These are phyloP conservation scores for Akebia trifoliata DNA, from an alignment of 164 flowering plant genomes.

Conservation along the genomic window DNA sequence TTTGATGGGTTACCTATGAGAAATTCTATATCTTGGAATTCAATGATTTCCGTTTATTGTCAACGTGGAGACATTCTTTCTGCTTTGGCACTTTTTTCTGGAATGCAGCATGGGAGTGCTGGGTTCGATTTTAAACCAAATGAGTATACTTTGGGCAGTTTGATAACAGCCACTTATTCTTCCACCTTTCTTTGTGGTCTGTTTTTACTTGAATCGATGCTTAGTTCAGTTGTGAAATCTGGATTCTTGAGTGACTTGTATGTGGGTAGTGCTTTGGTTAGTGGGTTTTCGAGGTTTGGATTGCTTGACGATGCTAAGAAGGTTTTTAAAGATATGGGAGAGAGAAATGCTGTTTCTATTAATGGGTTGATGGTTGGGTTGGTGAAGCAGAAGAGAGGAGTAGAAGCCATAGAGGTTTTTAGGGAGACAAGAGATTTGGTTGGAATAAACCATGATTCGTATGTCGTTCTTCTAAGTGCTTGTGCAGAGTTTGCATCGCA, in stretches of 20 bases:
- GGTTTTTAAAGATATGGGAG: constrained; percentile 55
- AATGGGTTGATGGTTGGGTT: constrained; percentile 87
- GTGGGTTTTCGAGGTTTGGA: constrained; percentile 65
- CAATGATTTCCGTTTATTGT: constrained; percentile 69
- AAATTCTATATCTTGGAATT: constrained; percentile 70
- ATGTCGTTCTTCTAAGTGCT: constrained; percentile 64
- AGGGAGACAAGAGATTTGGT: constrained; percentile 43
- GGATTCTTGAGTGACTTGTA: constrained; percentile 62
- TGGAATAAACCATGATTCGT: constrained; percentile 50
- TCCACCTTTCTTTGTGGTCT: constrained; percentile 23
- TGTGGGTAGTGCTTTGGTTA: constrained; percentile 86
- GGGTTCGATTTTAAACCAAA: constrained; percentile 42
- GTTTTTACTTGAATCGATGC: constrained; percentile 54
- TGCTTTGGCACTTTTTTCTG: constrained; percentile 48
- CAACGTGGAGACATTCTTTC: constrained; percentile 45
- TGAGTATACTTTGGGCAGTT: constrained; percentile 79
- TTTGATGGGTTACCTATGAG: constrained; percentile 53
- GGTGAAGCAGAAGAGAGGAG: constrained; percentile 59
- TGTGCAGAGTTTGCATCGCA: constrained; percentile 43
- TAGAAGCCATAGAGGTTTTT: constrained; percentile 59
- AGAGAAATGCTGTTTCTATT: constrained; percentile 64
- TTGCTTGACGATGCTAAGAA: constrained; percentile 43
- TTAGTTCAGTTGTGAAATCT: constrained; percentile 47
- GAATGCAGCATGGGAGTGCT: constrained; percentile 45
- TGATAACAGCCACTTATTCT: constrained; percentile 48